Conservation (phyloP, 139 green algal genomes). For the Yamagishiella unicocca region DNA sequence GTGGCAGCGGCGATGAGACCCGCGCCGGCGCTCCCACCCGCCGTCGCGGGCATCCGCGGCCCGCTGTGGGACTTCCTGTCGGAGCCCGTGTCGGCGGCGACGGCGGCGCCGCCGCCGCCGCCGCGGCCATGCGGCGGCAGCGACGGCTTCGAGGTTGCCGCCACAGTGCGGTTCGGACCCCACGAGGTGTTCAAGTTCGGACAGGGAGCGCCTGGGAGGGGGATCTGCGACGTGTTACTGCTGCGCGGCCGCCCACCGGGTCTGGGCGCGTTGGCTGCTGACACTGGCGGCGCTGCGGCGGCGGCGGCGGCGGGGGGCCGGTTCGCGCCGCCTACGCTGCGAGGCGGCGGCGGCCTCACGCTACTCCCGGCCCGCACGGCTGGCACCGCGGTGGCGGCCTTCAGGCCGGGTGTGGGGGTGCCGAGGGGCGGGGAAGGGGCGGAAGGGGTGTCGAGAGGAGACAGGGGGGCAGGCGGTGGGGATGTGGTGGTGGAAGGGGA, state of each 20-base stretch:
- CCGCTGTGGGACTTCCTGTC: no score
- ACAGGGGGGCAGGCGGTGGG: no score
- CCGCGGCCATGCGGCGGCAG: neutral
- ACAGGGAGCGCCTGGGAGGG: neutral
- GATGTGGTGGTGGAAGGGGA: neutral
- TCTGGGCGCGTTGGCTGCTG: neutral
- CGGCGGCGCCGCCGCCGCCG: neutral
- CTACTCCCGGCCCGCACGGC: no score
- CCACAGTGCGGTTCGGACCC: neutral
- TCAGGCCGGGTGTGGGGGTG: no score
- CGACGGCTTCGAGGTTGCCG: neutral
- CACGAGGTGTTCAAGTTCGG: conserved; percentile 17
- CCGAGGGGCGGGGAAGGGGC: no score
- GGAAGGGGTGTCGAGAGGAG: no score
- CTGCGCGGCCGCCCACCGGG: neutral
- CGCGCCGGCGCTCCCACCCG: no score
- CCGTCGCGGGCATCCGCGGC: no score
- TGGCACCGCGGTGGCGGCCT: no score
- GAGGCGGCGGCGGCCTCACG: neutral
- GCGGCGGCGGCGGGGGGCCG: neutral
- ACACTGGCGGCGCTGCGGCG: neutral
- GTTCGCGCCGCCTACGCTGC: no score
- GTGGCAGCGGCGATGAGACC: no score
- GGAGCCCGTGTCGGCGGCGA: no score
- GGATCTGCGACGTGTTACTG: neutral